These are phyloP conservation scores for Hyaloscypha finlandica DNA, from an alignment of 495 filamentous ascomycete species.

Conservation along the genomic window DNA sequence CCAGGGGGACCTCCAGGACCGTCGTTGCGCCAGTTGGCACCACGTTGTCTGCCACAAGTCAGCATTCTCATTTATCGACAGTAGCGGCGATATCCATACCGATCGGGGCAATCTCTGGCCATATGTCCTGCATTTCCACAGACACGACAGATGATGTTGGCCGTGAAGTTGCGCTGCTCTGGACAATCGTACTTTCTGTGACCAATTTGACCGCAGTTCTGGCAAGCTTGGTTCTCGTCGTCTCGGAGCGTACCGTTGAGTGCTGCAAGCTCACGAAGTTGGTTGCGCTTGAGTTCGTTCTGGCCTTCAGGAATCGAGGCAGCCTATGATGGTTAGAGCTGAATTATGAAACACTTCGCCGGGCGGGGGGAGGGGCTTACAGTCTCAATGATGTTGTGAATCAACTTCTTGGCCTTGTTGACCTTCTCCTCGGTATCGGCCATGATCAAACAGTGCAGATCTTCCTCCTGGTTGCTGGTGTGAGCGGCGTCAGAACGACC, in stretches of 20 bases:
- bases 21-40: conserved; percentile 87
- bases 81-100: conserved; percentile 14
- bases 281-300: conserved; percentile 97
- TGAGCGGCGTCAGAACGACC: conserved; percentile 97
- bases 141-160: conserved; percentile 98
- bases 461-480: conserved; percentile 99
- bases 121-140: conserved; percentile 95
- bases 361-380: conserved; percentile 67
- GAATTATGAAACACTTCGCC: not conserved
- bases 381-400: conserved; percentile 97
- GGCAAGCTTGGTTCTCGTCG: conserved; percentile 98
- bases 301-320: conserved; percentile 98
- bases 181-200: conserved; percentile 99
- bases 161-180: conserved; percentile 95
- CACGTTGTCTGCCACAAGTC: conserved; percentile 62
- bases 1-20: conserved; percentile 47
- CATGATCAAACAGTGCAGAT: conserved; percentile 98
- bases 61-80: conserved; percentile 1
- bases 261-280: conserved; percentile 93
- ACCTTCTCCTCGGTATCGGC: conserved; percentile 98
- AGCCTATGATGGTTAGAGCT: conserved; percentile 59
- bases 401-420: conserved; percentile 94
- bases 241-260: conserved; percentile 98
- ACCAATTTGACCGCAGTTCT: conserved; percentile 99
- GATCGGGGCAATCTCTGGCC: conserved; percentile 89